Percentiles rank a stretch among this genome's conserved stretches.
Conservation (phyloP, 306 rosid species). For the Trifolium repens region DNA sequence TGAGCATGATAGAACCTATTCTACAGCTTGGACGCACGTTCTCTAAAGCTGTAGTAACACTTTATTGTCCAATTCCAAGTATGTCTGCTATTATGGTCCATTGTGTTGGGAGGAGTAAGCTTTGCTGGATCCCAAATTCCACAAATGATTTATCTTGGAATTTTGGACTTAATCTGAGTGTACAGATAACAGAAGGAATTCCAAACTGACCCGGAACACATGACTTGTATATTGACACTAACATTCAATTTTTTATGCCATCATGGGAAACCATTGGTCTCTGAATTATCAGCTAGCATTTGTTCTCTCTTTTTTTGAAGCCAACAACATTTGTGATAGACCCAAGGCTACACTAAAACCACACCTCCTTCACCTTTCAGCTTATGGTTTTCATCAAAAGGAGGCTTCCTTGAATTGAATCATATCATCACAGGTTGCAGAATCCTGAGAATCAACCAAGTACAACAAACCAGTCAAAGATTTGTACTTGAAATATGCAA, state of each 20-base stretch:
- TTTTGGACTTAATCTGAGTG: too few relatives aligned
- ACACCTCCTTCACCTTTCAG: constrained; percentile 25
- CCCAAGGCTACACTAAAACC: constrained; percentile 21
- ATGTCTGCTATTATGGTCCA: not conserved
- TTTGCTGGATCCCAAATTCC: not conserved
- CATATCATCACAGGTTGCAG: too few relatives aligned
- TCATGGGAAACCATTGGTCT: not conserved
- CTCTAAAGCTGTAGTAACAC: constrained; percentile 6
- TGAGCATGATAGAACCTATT: not conserved
- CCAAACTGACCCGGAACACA: constrained; percentile 9
- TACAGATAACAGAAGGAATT: constrained; percentile 14
- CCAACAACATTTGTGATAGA: constrained; percentile 12
- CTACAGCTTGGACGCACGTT: not conserved
- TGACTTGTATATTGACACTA: constrained; percentile 1
- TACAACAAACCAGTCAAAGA: constrained; percentile 33
- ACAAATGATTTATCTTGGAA: not conserved
- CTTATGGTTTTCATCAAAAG: constrained; percentile 25
- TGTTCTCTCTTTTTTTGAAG: not conserved
- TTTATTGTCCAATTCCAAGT: constrained; percentile 5
- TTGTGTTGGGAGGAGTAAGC: not conserved
- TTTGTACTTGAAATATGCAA: constrained; percentile 21
- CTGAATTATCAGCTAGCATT: constrained; percentile 29
- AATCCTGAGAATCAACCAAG: constrained; percentile 53
- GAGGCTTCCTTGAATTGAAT: constrained; percentile 9
- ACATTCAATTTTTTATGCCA: constrained; percentile 1